Evolutionary conservation across 768 basidiomycete genomes (phyloP).

Genomic region (Pleurotus platypus): DNA sequence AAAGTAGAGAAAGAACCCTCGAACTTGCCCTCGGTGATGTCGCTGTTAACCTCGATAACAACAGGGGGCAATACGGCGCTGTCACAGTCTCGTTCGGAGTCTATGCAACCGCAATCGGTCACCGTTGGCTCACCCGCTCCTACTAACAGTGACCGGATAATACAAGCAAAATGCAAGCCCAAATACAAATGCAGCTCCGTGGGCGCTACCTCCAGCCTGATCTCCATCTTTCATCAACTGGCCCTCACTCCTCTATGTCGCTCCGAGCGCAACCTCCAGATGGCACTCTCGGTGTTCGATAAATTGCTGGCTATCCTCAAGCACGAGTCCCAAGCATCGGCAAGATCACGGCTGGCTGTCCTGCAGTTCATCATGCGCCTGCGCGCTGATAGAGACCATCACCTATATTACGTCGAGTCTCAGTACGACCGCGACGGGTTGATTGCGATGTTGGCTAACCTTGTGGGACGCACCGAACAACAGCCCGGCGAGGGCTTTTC

Average conservation of each 20-base stretch:
- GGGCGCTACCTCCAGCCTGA: constrained; percentile 58
- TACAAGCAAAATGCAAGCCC: constrained; percentile 16
- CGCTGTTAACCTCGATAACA: constrained; percentile 59
- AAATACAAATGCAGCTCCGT: constrained; percentile 33
- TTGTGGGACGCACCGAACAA: constrained; percentile 52
- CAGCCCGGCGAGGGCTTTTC: constrained; percentile 2
- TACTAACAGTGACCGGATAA: not conserved
- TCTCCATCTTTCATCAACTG: constrained; percentile 67
- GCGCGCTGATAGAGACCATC: constrained; percentile 87
- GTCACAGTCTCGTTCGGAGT: constrained; percentile 52
- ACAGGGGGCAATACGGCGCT: constrained; percentile 25
- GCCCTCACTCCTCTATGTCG: constrained; percentile 64
- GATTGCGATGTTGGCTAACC: constrained; percentile 52
- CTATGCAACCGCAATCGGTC: constrained; percentile 37
- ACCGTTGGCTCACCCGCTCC: not conserved
- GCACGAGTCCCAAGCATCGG: constrained; percentile 38
- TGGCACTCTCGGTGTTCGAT: constrained; percentile 53
- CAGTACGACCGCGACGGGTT: constrained; percentile 57
- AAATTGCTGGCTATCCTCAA: constrained; percentile 45
- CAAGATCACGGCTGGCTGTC: constrained; percentile 60
- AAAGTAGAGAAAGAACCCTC: constrained; percentile 38
- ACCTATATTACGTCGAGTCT: constrained; percentile 63
- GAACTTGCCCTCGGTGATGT: constrained; percentile 55
- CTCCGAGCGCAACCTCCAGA: constrained; percentile 37
- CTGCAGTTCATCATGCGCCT: constrained; percentile 88